Evolutionary conservation across 208 protist species (phyloP).

Genomic region (Blastocrithidia nonstop): DNA sequence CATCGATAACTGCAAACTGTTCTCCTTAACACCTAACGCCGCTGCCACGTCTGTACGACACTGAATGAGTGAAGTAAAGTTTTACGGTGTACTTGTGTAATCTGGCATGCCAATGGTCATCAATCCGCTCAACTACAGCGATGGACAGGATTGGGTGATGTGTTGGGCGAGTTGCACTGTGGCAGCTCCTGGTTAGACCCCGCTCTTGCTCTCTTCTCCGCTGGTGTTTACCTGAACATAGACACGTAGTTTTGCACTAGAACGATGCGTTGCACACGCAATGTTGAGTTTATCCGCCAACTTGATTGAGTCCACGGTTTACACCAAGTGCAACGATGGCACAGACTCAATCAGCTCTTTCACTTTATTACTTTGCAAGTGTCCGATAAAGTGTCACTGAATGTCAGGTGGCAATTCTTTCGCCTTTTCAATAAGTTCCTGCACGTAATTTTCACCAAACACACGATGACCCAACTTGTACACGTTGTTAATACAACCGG

Average conservation of each 20-base stretch:
- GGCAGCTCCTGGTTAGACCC: conserved; percentile 43
- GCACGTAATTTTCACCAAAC: conserved; percentile 96
- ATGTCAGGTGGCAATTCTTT: conserved; percentile 74
- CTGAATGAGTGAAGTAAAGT: conserved; percentile 78
- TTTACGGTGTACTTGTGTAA: conserved; percentile 45
- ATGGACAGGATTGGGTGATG: conserved; percentile 55
- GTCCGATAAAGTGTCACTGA: conserved; percentile 95
- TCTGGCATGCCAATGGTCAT: conserved; percentile 95
- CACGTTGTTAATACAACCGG: conserved; percentile 25
- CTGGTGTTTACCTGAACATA: conserved; percentile 93
- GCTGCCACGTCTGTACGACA: conserved; percentile 50
- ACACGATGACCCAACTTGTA: conserved; percentile 52
- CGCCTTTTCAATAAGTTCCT: conserved; percentile 89
- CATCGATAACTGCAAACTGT: conserved; percentile 87
- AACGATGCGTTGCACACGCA: conserved; percentile 34
- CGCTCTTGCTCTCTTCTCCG: conserved; percentile 88
- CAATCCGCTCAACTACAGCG: conserved; percentile 79
- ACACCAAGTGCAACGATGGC: conserved; percentile 54
- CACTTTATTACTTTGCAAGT: conserved; percentile 95
- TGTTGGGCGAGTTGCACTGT: conserved; percentile 53
- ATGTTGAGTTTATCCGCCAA: conserved; percentile 83
- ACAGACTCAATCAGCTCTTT: conserved; percentile 57
- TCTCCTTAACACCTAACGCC: conserved; percentile 19
- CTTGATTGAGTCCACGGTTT: conserved; percentile 88
- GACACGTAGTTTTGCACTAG: conserved; percentile 42